Percentiles rank a stretch among this genome's conserved stretches.
Evolutionary conservation across 371 early-diverging fungal genomes (phyloP).

Genomic region (Smittium mucronatum): DNA sequence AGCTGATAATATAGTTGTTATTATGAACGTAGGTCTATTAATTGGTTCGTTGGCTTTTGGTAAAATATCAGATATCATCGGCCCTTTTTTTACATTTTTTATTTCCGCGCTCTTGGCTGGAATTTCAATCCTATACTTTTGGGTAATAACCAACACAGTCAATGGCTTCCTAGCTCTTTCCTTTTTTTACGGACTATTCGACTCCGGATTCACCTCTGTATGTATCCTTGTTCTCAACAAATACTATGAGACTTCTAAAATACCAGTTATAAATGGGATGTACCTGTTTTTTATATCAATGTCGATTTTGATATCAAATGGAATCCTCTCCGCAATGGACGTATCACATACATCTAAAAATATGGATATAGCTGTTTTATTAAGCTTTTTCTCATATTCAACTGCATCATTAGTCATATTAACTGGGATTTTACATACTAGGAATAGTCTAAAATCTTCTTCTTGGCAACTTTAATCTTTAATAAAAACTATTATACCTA

Average conservation of each 20-base stretch:
- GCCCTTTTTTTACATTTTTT: constrained; percentile 36
- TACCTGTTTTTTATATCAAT: constrained; percentile 4
- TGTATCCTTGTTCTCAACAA: constrained; percentile 5
- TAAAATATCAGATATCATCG: constrained; percentile 31
- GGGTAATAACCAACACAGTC: constrained; percentile 29
- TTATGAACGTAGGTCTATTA: constrained; percentile 35
- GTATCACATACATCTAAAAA: too few relatives aligned
- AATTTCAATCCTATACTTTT: constrained; percentile 30
- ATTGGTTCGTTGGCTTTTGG: constrained; percentile 33
- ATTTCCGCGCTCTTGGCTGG: constrained; percentile 34
- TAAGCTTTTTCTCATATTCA: neutral
- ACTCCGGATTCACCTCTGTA: constrained; percentile 1
- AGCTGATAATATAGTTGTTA: constrained; percentile 27
- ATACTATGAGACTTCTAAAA: constrained; percentile 6
- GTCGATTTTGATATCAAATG: constrained; percentile 4
- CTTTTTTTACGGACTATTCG: constrained; percentile 33
- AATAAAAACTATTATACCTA: too few relatives aligned
- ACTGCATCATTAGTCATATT: neutral
- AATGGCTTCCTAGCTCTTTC: constrained; percentile 15
- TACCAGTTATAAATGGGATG: constrained; percentile 8
- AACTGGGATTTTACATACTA: neutral
- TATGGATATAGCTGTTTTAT: neutral
- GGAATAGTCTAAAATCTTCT: neutral
- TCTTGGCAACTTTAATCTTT: too few relatives aligned
- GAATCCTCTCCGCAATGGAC: neutral